phyloP scores from a whole-genome alignment of 768 basidiomycete species.

The Kwoniella sp. region DNA sequence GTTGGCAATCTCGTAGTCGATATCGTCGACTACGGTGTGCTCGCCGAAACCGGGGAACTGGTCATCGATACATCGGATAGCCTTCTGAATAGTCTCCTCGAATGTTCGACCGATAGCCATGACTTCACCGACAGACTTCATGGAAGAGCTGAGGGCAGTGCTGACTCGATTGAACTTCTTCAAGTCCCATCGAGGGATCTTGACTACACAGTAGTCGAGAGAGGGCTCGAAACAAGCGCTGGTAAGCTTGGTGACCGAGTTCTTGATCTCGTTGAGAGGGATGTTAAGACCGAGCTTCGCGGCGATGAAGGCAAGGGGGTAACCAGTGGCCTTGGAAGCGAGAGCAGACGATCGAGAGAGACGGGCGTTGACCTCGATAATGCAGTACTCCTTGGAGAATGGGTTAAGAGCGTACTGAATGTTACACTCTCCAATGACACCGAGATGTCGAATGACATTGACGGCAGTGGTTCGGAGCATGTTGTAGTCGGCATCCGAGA shows the following conservation, averaged over 20 bases:
- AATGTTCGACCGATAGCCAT: conserved; percentile 99
- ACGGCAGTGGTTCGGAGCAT: conserved; percentile 98
- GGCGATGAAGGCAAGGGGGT: conserved; percentile 96
- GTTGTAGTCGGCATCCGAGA: conserved; percentile 98
- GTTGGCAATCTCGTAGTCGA: conserved; percentile 89
- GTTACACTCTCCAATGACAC: conserved; percentile 97
- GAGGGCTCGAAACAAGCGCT: conserved; percentile 97
- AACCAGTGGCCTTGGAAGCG: conserved; percentile 97
- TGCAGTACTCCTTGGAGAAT: conserved; percentile 91
- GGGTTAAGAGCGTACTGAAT: conserved; percentile 99
- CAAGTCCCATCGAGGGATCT: conserved; percentile 98
- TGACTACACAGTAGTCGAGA: conserved; percentile 95
- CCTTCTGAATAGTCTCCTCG: conserved; percentile 98
- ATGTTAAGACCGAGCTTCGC: conserved; percentile 97
- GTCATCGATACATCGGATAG: conserved; percentile 94
- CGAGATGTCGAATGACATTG: conserved; percentile 97
- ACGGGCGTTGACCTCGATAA: conserved; percentile 99
- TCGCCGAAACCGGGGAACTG: conserved; percentile 89
- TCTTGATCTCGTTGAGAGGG: conserved; percentile 95
- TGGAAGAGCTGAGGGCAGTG: conserved; percentile 83
- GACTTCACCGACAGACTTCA: conserved; percentile 99
- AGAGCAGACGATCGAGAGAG: conserved; percentile 95
- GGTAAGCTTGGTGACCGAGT: conserved; percentile 94
- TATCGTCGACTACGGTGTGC: conserved; percentile 69
- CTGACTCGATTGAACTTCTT: conserved; percentile 97